Percentiles rank a stretch among this genome's conserved stretches.
Conservation (phyloP, 768 basidiomycete genomes). For the Myochromella boudieri region DNA sequence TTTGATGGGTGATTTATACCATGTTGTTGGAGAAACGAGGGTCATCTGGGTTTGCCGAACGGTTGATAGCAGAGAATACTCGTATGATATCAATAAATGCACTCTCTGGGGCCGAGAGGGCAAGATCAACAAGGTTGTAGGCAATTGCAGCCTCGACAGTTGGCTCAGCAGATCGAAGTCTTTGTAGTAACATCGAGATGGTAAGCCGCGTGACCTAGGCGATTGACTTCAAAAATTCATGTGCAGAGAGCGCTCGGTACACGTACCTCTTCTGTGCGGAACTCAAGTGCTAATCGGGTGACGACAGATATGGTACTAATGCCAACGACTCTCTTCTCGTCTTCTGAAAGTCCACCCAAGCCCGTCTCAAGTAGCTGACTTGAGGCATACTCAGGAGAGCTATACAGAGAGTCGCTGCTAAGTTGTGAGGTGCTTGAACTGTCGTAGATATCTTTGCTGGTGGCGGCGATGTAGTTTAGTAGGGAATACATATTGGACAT, state of each 20-base stretch:
- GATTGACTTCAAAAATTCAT: neutral
- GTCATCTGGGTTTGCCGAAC: constrained; percentile 86
- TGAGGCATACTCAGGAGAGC: constrained; percentile 46
- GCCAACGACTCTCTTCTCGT: constrained; percentile 80
- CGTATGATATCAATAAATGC: constrained; percentile 84
- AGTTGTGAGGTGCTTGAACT: constrained; percentile 41
- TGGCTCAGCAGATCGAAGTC: constrained; percentile 81
- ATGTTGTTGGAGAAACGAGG: constrained; percentile 88
- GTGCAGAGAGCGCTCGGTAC: neutral
- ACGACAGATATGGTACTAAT: constrained; percentile 93
- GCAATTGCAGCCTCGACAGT: constrained; percentile 90
- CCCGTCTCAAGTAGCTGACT: constrained; percentile 63
- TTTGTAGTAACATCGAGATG: constrained; percentile 90
- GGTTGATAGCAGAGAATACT: constrained; percentile 82
- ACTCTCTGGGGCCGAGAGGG: constrained; percentile 71
- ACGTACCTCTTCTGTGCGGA: constrained; percentile 76
- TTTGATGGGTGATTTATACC: constrained; percentile 37
- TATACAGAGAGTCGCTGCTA: constrained; percentile 40
- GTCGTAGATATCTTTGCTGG: constrained; percentile 75
- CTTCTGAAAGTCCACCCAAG: constrained; percentile 70
- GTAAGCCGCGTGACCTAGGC: constrained; percentile 79
- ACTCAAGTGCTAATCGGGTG: constrained; percentile 84
- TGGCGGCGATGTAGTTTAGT: constrained; percentile 86
- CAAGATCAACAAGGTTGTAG: constrained; percentile 88
- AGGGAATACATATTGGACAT: constrained; percentile 98